phyloP scores from a whole-genome alignment of 2,329 filamentous ascomycete species.

The Alternaria alternata region DNA sequence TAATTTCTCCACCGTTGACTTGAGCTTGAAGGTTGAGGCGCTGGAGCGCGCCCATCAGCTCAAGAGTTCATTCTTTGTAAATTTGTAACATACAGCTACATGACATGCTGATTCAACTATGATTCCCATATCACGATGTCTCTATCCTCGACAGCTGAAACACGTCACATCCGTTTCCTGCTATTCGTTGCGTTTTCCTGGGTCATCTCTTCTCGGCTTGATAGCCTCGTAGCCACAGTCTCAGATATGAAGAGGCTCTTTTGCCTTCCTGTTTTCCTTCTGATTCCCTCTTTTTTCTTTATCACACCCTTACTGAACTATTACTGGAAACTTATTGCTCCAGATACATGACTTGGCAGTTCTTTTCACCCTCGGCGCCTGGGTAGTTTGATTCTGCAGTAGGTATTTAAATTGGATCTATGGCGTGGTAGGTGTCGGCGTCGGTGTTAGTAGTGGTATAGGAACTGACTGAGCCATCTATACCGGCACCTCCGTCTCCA shows the following conservation, averaged over 20 bases:
- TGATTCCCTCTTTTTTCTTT: too few species aligned
- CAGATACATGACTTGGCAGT: background rate
- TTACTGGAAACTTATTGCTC: too few species aligned
- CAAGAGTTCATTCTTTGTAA: constrained; percentile 1
- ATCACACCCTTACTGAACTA: too few species aligned
- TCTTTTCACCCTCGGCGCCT: background rate
- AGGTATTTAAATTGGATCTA: background rate
- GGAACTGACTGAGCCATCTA: too few species aligned
- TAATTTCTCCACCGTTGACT: background rate
- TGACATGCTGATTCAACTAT: background rate
- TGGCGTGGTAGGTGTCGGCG: background rate
- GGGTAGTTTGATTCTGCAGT: background rate
- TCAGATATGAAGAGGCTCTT: too few species aligned
- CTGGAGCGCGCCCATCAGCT: background rate
- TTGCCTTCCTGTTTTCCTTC: too few species aligned
- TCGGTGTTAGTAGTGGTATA: too few species aligned
- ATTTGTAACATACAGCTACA: background rate
- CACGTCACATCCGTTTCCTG: background rate
- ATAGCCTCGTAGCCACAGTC: too few species aligned
- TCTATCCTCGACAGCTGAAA: background rate
- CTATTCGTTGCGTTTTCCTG: background rate
- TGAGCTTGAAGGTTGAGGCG: background rate
- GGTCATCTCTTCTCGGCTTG: too few species aligned
- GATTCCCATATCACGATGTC: background rate
- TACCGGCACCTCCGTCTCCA: too few species aligned